Percentiles rank a stretch among this genome's conserved stretches.
These are phyloP conservation scores for Ogataea trehalophila DNA, from an alignment of 805 yeast species.

Conservation along the genomic window DNA sequence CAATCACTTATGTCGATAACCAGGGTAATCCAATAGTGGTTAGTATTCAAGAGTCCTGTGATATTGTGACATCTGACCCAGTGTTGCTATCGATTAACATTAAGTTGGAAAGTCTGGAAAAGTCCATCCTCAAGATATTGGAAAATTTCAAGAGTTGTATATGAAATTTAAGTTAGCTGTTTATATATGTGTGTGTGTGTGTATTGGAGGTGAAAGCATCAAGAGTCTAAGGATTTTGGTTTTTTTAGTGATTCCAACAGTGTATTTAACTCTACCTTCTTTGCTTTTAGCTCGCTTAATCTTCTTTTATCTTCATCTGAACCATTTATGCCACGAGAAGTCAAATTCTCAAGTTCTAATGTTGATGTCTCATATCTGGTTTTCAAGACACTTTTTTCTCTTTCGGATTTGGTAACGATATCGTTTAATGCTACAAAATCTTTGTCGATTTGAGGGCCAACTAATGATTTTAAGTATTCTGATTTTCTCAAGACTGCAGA, in stretches of 20 bases:
- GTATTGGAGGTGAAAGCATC: too few species aligned
- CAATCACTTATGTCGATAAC: constrained; percentile 51
- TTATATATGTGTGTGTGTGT: too few species aligned
- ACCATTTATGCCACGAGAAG: neutral
- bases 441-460: constrained; percentile 38
- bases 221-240: too few species aligned
- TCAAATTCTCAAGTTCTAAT: constrained; percentile 30
- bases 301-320: constrained; percentile 18
- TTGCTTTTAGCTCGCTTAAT: neutral
- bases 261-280: constrained; percentile 2
- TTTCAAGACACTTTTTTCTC: constrained; percentile 29
- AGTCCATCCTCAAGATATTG: constrained; percentile 33
- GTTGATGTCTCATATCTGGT: constrained; percentile 38
- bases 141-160: constrained; percentile 21
- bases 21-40: constrained; percentile 41
- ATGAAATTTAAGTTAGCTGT: neutral
- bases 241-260: constrained; percentile 3
- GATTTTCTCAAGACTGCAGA: constrained; percentile 39
- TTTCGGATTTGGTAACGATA: constrained; percentile 31
- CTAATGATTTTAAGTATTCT: constrained; percentile 30
- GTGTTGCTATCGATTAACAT: constrained; percentile 55
- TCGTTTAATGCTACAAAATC: constrained; percentile 30
- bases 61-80: constrained; percentile 66
- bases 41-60: constrained; percentile 52
- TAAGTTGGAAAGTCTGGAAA: constrained; percentile 59